Evolutionary conservation across 2,329 filamentous ascomycete genomes (phyloP).

Genomic region (Xylariaceae sp.): DNA sequence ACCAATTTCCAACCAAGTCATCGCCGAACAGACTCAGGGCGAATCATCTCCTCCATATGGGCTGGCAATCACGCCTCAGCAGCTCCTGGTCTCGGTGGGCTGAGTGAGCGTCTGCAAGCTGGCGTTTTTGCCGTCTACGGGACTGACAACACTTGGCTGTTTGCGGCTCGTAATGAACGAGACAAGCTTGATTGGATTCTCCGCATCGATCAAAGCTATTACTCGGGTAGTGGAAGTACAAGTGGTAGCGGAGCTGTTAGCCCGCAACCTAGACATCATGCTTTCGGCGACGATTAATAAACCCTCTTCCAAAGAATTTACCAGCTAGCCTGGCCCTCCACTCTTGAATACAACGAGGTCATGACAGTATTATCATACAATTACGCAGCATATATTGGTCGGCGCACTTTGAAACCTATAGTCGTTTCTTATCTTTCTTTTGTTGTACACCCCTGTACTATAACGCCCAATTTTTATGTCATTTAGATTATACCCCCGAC

Average conservation of each 20-base stretch:
- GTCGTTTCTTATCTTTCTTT: slow-evolving; percentile 14
- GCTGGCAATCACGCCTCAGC: slow-evolving; percentile 53
- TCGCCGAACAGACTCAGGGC: slow-evolving; percentile 57
- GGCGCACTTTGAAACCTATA: slow-evolving; percentile 1
- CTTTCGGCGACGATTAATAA: slow-evolving; percentile 31
- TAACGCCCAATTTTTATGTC: slow-evolving; percentile 6
- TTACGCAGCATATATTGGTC: slow-evolving; percentile 21
- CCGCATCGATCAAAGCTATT: slow-evolving; percentile 83
- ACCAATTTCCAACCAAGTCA: slow-evolving; percentile 54
- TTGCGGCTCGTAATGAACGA: slow-evolving; percentile 84
- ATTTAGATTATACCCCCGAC: slow-evolving; percentile 29
- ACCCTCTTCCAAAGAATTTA: not conserved
- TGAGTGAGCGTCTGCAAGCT: slow-evolving; percentile 66
- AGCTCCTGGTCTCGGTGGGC: slow-evolving; percentile 56
- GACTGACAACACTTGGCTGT: slow-evolving; percentile 92
- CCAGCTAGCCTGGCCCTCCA: slow-evolving; percentile 5
- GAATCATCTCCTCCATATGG: slow-evolving; percentile 63
- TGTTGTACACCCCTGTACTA: not conserved
- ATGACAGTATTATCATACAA: slow-evolving; percentile 25
- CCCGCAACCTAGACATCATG: slow-evolving; percentile 41
- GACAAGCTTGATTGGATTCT: slow-evolving; percentile 98
- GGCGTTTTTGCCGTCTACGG: slow-evolving; percentile 95
- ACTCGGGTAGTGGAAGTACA: slow-evolving; percentile 54
- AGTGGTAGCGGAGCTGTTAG: slow-evolving; percentile 49
- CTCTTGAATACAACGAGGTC: slow-evolving; percentile 24